A percentile compares a stretch with the other conserved stretches of the same genome.
These are phyloP conservation scores for Cyanodermella asteris DNA, from an alignment of 2,329 filamentous ascomycete genomes.

Conservation along the genomic window DNA sequence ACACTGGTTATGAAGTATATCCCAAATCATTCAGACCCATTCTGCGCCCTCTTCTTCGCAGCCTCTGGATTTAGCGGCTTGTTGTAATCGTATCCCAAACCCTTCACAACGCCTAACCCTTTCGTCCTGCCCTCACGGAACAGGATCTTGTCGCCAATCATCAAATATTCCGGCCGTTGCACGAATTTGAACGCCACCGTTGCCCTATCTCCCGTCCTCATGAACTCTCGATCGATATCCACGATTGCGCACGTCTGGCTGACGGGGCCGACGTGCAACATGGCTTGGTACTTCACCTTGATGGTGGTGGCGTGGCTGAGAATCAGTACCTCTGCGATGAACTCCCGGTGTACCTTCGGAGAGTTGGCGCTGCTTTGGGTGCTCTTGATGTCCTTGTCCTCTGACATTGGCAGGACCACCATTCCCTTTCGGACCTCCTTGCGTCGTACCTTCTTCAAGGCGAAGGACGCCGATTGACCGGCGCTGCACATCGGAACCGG, in stretches of 20 bases:
- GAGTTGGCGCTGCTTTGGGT: too few species aligned
- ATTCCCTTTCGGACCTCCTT: conserved; percentile 95
- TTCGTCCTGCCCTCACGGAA: conserved; percentile 93
- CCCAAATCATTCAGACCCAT: neutral
- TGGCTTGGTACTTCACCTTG: conserved; percentile 89
- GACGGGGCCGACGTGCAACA: conserved; percentile 89
- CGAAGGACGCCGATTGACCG: conserved; percentile 82
- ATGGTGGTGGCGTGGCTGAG: conserved; percentile 93
- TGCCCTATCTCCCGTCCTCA: conserved; percentile 84
- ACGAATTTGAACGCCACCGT: conserved; percentile 88
- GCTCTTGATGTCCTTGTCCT: too few species aligned
- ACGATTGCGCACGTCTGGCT: conserved; percentile 94
- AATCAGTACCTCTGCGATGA: conserved; percentile 75
- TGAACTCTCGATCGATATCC: conserved; percentile 88
- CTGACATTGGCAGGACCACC: conserved; percentile 75
- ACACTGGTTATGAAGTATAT: too few species aligned
- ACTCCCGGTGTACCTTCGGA: conserved; percentile 53
- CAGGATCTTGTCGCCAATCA: conserved; percentile 66
- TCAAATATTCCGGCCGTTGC: conserved; percentile 79
- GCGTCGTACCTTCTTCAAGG: conserved; percentile 63
- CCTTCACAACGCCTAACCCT: conserved; percentile 83
- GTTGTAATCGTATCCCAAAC: conserved; percentile 60
- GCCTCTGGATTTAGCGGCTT: conserved; percentile 24
- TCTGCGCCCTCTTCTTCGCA: conserved; percentile 10
- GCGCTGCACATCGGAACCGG: conserved; percentile 70